phyloP scores from a whole-genome alignment of 768 basidiomycete species.

The Cyclocybe aegerita region DNA sequence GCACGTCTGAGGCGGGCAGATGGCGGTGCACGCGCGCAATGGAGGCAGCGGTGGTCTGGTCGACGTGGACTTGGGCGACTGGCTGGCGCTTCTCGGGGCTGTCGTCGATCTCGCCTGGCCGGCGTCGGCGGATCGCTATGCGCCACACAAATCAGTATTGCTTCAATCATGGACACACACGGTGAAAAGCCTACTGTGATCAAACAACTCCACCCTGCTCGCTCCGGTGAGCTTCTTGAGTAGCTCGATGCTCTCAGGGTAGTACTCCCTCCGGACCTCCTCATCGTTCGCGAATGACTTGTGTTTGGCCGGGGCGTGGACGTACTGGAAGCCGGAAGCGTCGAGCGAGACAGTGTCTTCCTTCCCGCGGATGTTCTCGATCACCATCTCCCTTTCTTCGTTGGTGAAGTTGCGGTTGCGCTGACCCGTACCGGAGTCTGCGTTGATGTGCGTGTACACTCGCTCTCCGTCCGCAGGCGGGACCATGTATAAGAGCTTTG shows the following conservation, averaged over 20 bases:
- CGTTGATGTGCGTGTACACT: slow-evolving; percentile 36
- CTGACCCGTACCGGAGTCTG: slow-evolving; percentile 31
- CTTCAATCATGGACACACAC: slow-evolving; percentile 7
- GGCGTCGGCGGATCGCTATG: slow-evolving; percentile 45
- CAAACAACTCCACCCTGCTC: slow-evolving; percentile 54
- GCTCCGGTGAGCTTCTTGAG: slow-evolving; percentile 63
- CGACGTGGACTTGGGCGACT: slow-evolving; percentile 45
- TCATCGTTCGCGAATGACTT: slow-evolving; percentile 49
- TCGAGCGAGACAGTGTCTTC: slow-evolving; percentile 46
- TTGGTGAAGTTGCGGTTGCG: slow-evolving; percentile 33
- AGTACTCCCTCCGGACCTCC: slow-evolving; percentile 56
- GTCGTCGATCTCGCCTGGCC: slow-evolving; percentile 35
- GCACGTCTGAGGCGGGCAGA: slow-evolving; percentile 44
- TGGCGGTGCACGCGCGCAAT: slow-evolving; percentile 48
- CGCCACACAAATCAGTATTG: not conserved
- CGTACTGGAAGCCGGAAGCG: slow-evolving; percentile 51
- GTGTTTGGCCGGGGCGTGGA: slow-evolving; percentile 37
- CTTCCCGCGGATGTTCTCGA: slow-evolving; percentile 56
- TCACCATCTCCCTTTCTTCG: slow-evolving; percentile 29
- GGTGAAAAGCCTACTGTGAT: slow-evolving; percentile 49
- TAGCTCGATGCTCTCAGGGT: slow-evolving; percentile 57
- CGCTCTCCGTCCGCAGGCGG: slow-evolving; percentile 38
- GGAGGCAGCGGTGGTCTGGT: slow-evolving; percentile 47
- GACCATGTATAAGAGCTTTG: slow-evolving; percentile 35
- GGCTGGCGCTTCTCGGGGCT: slow-evolving; percentile 42